Base-by-base conservation (phyloP, 2,329 filamentous ascomycete species). In the Cladosporium sp. region DNA sequence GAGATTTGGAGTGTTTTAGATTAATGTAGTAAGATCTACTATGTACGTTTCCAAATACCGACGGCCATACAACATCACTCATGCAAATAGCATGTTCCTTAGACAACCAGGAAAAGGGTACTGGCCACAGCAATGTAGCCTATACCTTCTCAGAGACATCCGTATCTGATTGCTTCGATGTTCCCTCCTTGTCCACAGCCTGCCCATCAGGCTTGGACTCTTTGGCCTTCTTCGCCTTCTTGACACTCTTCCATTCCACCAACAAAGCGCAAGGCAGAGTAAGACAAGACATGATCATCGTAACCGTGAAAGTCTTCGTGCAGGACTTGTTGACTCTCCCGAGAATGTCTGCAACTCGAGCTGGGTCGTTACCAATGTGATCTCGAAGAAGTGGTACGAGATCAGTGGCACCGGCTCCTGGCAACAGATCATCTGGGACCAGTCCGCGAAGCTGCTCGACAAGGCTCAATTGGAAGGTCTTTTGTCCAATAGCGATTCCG, bases 161-260 rank as follows among this genome's bases (percentile, higher is more conserved):
- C 13, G 36, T 43, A 43, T 14, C 36, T 3, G 36, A 43, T 3
- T 43, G 13, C 7, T 28, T 28, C 28, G 28, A 28, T 4, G 28
- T 7, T 4, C 28, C 28, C 28, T 7, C 28, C 4, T 28, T 28
- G 28, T 28, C 28, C 7, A 4, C 28, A 28, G 28, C 28, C 36
- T 43, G 4, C 13, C 4, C 4, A 43, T 16, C n/a, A 16, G 13
- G 14, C 36, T 43, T 10, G 36, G 36, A 4, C 36, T 43, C 36
- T n/a, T 43, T 43, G 13, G 11, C 36, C 36, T 43, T 43, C 36
- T 43, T 43, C 36, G 36, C 36, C 36, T 43, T 14, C 36, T 43
- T 43, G 14, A 68, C 75, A 71, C 68, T 70, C 58, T 65, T 67
- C 58, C 61, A 65, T 36, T 67, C 68, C 14, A 68, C 64, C 7